These are phyloP conservation scores for Thalassia testudinum DNA, from an alignment of 116 monocot genomes.

Conservation along the genomic window DNA sequence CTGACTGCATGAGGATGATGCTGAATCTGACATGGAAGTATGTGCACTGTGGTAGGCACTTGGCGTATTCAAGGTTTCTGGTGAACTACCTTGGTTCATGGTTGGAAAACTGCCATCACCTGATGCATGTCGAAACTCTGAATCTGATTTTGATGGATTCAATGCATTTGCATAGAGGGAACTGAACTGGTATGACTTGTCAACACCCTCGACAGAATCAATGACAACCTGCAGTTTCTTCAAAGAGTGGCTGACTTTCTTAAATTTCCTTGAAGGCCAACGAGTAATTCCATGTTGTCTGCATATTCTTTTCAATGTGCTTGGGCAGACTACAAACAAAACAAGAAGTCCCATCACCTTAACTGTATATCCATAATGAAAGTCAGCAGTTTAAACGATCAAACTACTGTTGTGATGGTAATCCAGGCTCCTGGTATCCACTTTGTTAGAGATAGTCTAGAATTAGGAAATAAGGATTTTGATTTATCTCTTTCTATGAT, in stretches of 20 bases:
- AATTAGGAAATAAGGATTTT: too few relatives aligned
- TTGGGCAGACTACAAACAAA: slow-evolving; percentile 63
- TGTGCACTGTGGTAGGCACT: slow-evolving; percentile 6
- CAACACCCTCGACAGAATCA: slow-evolving; percentile 63
- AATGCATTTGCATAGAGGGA: slow-evolving; percentile 35
- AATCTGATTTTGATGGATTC: slow-evolving; percentile 2
- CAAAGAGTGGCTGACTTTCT: slow-evolving; percentile 77
- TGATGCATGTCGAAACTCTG: not conserved
- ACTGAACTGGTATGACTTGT: slow-evolving; percentile 38
- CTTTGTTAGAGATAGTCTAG: too few relatives aligned
- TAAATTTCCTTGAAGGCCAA: slow-evolving; percentile 86
- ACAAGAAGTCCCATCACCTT: too few relatives aligned
- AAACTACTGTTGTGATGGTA: too few relatives aligned
- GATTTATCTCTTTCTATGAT: too few relatives aligned
- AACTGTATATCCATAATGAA: too few relatives aligned
- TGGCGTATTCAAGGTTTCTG: slow-evolving; percentile 7
- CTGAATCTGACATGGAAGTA: slow-evolving; percentile 34
- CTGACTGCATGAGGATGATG: slow-evolving; percentile 36
- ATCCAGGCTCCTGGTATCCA: too few relatives aligned
- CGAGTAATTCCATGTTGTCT: slow-evolving; percentile 71
- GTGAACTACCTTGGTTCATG: slow-evolving; percentile 3
- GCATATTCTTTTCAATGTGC: slow-evolving; percentile 87
- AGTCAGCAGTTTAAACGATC: too few relatives aligned
- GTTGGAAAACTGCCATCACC: not conserved
- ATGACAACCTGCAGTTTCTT: slow-evolving; percentile 68